Conservation (phyloP, 306 rosid genomes). For the Pterocarpus macrocarpus region DNA sequence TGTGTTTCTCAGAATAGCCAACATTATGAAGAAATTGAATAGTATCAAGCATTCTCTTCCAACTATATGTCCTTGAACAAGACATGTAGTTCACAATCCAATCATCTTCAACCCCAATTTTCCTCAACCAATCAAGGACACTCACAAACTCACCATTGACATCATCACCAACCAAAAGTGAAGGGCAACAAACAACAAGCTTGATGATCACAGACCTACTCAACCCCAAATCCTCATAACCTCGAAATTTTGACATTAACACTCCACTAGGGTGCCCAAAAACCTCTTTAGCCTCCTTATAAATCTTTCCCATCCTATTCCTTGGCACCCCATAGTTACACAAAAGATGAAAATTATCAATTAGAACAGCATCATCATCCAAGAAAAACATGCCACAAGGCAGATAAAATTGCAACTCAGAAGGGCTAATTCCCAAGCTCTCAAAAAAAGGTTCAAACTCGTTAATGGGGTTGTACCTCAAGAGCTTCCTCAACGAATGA, state of each 20-base stretch:
- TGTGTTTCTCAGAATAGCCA: slow-evolving; percentile 63
- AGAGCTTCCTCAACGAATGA: slow-evolving; percentile 54
- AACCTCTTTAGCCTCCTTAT: slow-evolving; percentile 68
- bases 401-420: slow-evolving; percentile 57
- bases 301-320: slow-evolving; percentile 69
- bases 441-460: slow-evolving; percentile 91
- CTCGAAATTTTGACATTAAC: slow-evolving; percentile 61
- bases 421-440: slow-evolving; percentile 71
- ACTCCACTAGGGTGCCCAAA: slow-evolving; percentile 61
- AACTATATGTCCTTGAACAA: slow-evolving; percentile 54
- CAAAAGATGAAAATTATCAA: slow-evolving; percentile 67
- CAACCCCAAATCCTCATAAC: slow-evolving; percentile 74
- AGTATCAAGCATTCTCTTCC: slow-evolving; percentile 72
- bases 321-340: slow-evolving; percentile 71
- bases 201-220: slow-evolving; percentile 61
- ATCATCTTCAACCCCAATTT: slow-evolving; percentile 62
- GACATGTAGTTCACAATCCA: slow-evolving; percentile 71
- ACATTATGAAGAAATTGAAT: slow-evolving; percentile 61
- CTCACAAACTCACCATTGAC: slow-evolving; percentile 51
- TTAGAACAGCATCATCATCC: slow-evolving; percentile 63
- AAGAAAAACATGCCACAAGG: slow-evolving; percentile 64
- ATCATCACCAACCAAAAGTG: slow-evolving; percentile 66
- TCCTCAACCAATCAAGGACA: slow-evolving; percentile 64
- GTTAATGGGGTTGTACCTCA: slow-evolving; percentile 75
- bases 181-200: slow-evolving; percentile 74